A percentile compares a stretch with the other conserved stretches of the same genome.
Conservation (phyloP, 345 rosid species). For the Microcos paniculata region DNA sequence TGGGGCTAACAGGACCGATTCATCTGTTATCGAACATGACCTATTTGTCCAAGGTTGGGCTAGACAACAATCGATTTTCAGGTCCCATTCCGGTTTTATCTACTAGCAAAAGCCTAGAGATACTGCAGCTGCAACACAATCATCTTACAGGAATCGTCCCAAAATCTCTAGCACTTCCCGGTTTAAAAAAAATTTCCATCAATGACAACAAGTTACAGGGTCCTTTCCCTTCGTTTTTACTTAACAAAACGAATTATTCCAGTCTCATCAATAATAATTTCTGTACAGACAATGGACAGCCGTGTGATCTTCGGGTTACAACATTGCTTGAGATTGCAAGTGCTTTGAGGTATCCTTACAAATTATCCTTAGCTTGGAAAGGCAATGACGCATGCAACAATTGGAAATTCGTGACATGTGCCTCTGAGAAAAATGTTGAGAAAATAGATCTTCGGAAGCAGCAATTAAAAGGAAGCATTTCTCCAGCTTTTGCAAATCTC, state of each 20-base stretch:
- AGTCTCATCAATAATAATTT: conserved; percentile 29
- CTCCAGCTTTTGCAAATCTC: conserved; percentile 39
- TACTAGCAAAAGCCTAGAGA: conserved; percentile 29
- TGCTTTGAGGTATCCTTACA: conserved; percentile 38
- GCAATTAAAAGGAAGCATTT: conserved; percentile 37
- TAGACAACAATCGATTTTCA: conserved; percentile 36
- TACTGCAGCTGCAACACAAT: conserved; percentile 45
- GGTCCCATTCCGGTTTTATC: conserved; percentile 56
- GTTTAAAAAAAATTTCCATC: conserved; percentile 2
- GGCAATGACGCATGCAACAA: conserved; percentile 49
- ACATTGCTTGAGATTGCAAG: conserved; percentile 39
- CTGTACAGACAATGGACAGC: conserved; percentile 25
- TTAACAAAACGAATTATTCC: neutral
- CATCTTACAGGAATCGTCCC: conserved; percentile 48
- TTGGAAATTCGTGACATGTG: conserved; percentile 41
- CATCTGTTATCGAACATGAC: conserved; percentile 39
- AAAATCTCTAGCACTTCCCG: conserved; percentile 23
- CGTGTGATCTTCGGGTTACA: conserved; percentile 46
- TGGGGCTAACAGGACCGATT: conserved; percentile 40
- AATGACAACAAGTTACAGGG: conserved; percentile 49
- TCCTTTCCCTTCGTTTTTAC: conserved; percentile 29
- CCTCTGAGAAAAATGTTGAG: conserved; percentile 18
- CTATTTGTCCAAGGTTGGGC: conserved; percentile 33
- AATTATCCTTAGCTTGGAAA: conserved; percentile 39
- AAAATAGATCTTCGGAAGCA: conserved; percentile 28